Evolutionary conservation across 768 basidiomycete species (phyloP), one percentile per base, ranked within the genome.

Genomic region (Tricholoma flavovirens): DNA sequence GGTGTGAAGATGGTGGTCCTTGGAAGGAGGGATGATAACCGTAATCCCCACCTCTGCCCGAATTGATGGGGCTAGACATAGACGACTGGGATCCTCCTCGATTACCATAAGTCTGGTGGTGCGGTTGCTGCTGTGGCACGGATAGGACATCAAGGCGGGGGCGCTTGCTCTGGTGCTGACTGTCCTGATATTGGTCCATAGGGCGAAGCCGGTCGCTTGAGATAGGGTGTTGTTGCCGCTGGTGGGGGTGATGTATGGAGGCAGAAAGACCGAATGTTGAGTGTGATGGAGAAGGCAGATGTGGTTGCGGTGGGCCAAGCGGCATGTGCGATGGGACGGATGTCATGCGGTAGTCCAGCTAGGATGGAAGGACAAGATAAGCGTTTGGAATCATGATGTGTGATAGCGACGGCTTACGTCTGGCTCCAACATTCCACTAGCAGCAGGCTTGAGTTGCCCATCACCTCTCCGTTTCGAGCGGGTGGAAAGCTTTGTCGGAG

Each of bases 361-460:
- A 17, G 22, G 24, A 24, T 7, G 15, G 6, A 29, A 29, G 8
- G 43, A 14, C 22, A 45, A 49, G 1, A 52, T 36, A 42, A 42
- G 15, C 14, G 26, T 7, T 10, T 12, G 32, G 15, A 8, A 45
- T 49, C 1, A 42, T 21, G 15, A 40, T 46, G 30, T 30, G 19
- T 15, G 45, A 54, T 19, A 40, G 29, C 35, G 32, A 15, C 21
- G 24, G 59, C 60, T 45, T 55, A 57, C 58, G 45, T 64, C 53
- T 52, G 49, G 33, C 46, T 56, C 60, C 56, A 57, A 22, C 46
- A 60, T 49, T 56, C 63, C 60, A 22, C 57, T 46, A 17, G 60
- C 59, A 53, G 48, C 8, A 56, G 64, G 66, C 50, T 74, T 75
- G 53, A 69, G 36, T 56, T 71, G 71, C 0, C 70, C 71, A 56